These are phyloP conservation scores for Ustilago lituana DNA, from an alignment of 1,284 basidiomycete genomes.

Conservation along the genomic window DNA sequence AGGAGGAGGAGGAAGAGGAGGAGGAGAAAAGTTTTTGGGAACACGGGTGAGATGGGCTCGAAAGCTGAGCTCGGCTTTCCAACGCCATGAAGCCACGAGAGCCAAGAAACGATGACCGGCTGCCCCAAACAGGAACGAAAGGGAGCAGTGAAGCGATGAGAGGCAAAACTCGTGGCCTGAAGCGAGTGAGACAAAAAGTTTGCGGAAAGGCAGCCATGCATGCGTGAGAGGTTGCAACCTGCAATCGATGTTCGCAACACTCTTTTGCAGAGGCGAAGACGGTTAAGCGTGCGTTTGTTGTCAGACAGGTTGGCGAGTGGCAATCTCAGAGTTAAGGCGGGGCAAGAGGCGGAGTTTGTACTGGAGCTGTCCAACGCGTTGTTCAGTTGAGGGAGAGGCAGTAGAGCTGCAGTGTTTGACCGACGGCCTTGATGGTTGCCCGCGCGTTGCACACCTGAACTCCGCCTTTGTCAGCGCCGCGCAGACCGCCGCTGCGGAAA, in stretches of 20 bases:
- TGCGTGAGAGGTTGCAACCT: too few relatives aligned
- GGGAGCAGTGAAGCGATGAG: too few relatives aligned
- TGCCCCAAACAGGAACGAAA: too few relatives aligned
- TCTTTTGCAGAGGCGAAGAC: too few relatives aligned
- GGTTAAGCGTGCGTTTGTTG: too few relatives aligned
- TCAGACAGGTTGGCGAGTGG: too few relatives aligned
- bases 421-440: conserved; percentile 13
- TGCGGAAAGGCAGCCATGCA: too few relatives aligned
- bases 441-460: conserved; percentile 2
- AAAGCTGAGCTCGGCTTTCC: conserved; percentile 4
- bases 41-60: not conserved
- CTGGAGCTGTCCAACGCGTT: not conserved
- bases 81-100: conserved; percentile 16
- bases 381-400: not conserved
- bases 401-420: conserved; percentile 1
- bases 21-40: not conserved
- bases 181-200: too few relatives aligned
- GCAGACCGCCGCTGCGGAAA: conserved; percentile 11
- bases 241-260: too few relatives aligned
- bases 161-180: too few relatives aligned
- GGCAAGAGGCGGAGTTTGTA: conserved; percentile 4
- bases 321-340: not conserved
- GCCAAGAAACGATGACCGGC: too few relatives aligned
- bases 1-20: not conserved
- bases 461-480: conserved; percentile 8